Conservation (phyloP, 1,284 basidiomycete genomes). For the Malassezia obtusa region DNA sequence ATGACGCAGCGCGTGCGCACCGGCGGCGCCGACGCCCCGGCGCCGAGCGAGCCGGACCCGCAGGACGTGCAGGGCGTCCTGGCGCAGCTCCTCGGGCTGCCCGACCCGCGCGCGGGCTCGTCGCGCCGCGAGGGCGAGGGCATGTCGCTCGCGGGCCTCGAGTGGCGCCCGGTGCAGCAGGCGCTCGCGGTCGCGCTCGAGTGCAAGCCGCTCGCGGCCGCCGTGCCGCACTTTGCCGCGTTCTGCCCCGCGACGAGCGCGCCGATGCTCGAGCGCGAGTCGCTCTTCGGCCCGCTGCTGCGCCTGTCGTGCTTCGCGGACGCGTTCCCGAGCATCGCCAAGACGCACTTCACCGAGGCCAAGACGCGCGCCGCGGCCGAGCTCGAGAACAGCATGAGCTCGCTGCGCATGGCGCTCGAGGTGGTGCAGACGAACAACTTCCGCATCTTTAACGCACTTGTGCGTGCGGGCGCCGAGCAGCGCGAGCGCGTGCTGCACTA, state of each 20-base stretch:
- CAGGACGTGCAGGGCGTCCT: conserved; percentile 5
- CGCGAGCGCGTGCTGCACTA: conserved; percentile 77
- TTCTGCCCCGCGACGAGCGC: conserved; percentile 63
- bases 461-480: conserved; percentile 68
- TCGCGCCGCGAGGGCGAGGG: conserved; percentile 19
- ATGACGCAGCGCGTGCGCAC: conserved; percentile 33
- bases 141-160: conserved; percentile 49
- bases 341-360: conserved; percentile 31
- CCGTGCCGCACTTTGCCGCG: conserved; percentile 53
- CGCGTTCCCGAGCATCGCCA: conserved; percentile 30
- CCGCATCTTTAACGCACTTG: conserved; percentile 75
- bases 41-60: background rate
- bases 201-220: conserved; percentile 67
- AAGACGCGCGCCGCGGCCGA: conserved; percentile 26
- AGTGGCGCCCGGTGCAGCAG: conserved; percentile 75
- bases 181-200: conserved; percentile 71
- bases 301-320: conserved; percentile 38
- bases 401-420: conserved; percentile 34
- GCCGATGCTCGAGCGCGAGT: conserved; percentile 43
- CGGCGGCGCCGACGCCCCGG: background rate
- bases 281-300: conserved; percentile 37
- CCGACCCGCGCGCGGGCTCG: conserved; percentile 7
- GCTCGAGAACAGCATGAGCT: conserved; percentile 27
- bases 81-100: conserved; percentile 10
- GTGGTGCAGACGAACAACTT: conserved; percentile 64